Conservation (phyloP, 208 protist genomes). For the Zelonia costaricensis region DNA sequence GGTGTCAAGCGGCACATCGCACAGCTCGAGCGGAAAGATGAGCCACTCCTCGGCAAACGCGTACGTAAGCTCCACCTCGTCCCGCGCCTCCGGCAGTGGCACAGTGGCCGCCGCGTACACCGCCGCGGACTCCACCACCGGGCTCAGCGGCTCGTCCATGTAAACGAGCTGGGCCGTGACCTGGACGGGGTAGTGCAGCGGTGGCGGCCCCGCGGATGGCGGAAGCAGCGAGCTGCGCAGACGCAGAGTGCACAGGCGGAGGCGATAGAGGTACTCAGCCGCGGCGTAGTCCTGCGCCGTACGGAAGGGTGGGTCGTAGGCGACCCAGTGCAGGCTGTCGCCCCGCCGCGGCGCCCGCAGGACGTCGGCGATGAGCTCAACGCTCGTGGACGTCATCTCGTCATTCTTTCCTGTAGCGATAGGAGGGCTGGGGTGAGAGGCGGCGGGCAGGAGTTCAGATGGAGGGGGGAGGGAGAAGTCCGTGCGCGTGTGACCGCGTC, state of each 20-base stretch:
- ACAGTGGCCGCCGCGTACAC: conserved; percentile 15
- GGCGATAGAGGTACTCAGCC: conserved; percentile 23
- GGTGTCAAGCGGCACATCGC: conserved; percentile 85
- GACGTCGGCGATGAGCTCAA: conserved; percentile 17
- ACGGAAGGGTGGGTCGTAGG: conserved; percentile 17
- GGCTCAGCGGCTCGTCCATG: conserved; percentile 59
- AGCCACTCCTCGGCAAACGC: conserved; percentile 40
- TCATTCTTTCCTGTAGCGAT: too few species aligned
- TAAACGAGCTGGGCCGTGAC: conserved; percentile 62
- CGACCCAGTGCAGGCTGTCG: conserved; percentile 19
- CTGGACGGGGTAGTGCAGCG: conserved; percentile 23
- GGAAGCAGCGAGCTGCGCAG: conserved; percentile 6
- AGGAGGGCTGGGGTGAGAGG: background rate
- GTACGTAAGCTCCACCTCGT: conserved; percentile 5
- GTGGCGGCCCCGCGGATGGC: background rate
- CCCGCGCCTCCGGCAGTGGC: background rate
- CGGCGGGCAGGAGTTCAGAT: background rate
- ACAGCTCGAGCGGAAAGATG: conserved; percentile 77
- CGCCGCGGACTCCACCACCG: conserved; percentile 45
- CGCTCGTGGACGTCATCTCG: conserved; percentile 30
- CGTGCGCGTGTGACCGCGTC: background rate
- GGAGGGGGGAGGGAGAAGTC: background rate
- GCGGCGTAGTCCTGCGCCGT: conserved; percentile 31
- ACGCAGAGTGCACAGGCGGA: conserved; percentile 21
- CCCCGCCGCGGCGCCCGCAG: conserved; percentile 9